Base-by-base conservation (phyloP, 495 filamentous ascomycete genomes). In the Corynascus novoguineensis region DNA sequence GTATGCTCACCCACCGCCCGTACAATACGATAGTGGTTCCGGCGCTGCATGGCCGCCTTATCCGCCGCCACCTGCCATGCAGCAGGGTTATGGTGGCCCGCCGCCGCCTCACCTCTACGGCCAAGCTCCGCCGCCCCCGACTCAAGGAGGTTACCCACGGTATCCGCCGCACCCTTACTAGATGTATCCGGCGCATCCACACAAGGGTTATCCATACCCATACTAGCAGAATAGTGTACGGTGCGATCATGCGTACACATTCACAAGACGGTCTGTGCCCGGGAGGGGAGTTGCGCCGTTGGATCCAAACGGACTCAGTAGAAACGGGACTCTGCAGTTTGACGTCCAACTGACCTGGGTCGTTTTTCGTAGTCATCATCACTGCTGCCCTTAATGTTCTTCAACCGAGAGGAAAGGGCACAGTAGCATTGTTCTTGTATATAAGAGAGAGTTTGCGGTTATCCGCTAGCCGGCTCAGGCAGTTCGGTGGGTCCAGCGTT, bases 31-130 rank as follows among this genome's bases (percentile, higher is more conserved):
- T 53, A 41, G 35, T 22, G 47, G 34, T 9, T 15, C n/a, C 35
- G 56, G 48, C 21, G 44, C 24, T 3, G 53, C 34, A 15, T 56
- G 57, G 49, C 61, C 50, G 46, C 42, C 59, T 21, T 58, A 58
- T 35, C 55, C 51, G 17, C 50, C 58, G 4, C 59, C 50, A 5
- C 53, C 53, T 44, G 55, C n/a, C 14, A 29, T 3, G 7, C 59
- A 57, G 29, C 46, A 50, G 22, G 55, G 52, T n/a, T 62, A 59
- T n/a, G 59, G 54, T 21, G 64, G 45, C 6, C 45, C 47, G 8
- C 58, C 58, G 40, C 58, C 58, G 46, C 64, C 58, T 4, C 38
- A 50, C 42, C 28, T 57, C 12, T 67, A 67, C 28, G 52, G 45
- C 15, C 58, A 62, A 17, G 60, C 45, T 0, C 59, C 55, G 40